phyloP scores from a whole-genome alignment of 2,329 filamentous ascomycete genomes.

The Colletotrichum sansevieriae region DNA sequence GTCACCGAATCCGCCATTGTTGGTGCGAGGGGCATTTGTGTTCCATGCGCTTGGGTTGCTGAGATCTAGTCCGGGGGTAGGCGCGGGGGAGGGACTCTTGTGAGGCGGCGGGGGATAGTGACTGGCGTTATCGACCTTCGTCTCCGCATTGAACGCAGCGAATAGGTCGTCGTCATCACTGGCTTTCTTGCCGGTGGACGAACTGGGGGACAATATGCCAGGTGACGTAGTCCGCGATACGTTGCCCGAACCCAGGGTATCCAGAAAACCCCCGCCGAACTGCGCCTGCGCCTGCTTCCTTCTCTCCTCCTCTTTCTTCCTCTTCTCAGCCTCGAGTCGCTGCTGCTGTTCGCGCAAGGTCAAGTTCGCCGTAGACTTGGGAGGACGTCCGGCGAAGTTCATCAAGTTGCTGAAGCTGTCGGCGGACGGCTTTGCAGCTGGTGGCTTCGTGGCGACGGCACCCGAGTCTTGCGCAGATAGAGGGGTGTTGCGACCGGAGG shows the following conservation, averaged over 20 bases:
- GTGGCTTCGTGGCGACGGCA: conserved; percentile 57
- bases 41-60: conserved; percentile 68
- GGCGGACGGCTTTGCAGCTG: conserved; percentile 64
- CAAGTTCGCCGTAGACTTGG: conserved; percentile 76
- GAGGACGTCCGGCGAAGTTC: conserved; percentile 66
- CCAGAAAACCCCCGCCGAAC: conserved; percentile 84
- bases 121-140: conserved; percentile 75
- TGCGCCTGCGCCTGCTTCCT: conserved; percentile 79
- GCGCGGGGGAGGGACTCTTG: conserved; percentile 60
- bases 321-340: conserved; percentile 73
- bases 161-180: conserved; percentile 74
- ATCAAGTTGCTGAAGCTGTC: conserved; percentile 87
- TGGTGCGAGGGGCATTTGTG: conserved; percentile 47
- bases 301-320: conserved; percentile 80
- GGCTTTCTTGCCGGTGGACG: conserved; percentile 48
- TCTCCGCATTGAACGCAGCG: conserved; percentile 75
- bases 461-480: conserved; percentile 64
- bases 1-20: conserved; percentile 63
- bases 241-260: conserved; percentile 72
- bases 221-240: conserved; percentile 63
- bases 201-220: conserved; percentile 47
- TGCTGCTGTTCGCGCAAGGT: conserved; percentile 83
- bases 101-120: conserved; percentile 70
- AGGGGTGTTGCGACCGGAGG: conserved; percentile 69
- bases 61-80: conserved; percentile 62